Percentiles rank a stretch among this genome's conserved stretches.
These are phyloP conservation scores for Thymus quinquecostatus DNA, from an alignment of 257 asterid genomes.

Conservation along the genomic window DNA sequence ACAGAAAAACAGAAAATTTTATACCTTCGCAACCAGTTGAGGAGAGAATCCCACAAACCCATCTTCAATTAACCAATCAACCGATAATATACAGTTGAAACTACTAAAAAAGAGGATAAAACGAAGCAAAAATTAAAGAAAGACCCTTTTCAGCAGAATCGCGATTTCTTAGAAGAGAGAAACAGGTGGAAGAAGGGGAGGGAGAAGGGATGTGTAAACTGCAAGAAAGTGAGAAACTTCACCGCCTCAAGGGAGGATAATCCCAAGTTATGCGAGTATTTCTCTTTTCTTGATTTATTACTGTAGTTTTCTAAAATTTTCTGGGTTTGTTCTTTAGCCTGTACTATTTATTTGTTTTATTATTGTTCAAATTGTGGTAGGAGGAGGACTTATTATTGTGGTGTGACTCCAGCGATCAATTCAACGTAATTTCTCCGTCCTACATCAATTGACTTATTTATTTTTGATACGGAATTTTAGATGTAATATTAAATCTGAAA, in stretches of 20 bases:
- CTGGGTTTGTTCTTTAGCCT: background rate
- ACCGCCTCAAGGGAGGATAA: constrained; percentile 35
- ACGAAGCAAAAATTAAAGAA: background rate
- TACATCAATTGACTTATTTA: too few species aligned
- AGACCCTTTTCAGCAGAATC: constrained; percentile 9
- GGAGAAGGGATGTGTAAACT: constrained; percentile 19
- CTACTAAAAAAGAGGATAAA: constrained; percentile 1
- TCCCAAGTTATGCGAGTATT: background rate
- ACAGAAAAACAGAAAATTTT: too few species aligned
- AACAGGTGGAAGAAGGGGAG: constrained; percentile 18
- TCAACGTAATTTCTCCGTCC: background rate
- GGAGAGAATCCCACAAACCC: constrained; percentile 85
- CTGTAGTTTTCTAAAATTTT: background rate
- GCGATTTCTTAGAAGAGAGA: constrained; percentile 30
- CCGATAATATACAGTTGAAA: constrained; percentile 3
- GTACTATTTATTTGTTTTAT: background rate
- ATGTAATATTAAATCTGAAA: too few species aligned
- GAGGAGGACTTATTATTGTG: background rate
- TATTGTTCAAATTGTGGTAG: background rate
- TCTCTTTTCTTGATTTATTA: background rate
- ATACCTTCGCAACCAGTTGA: constrained; percentile 89
- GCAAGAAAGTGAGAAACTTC: constrained; percentile 26
- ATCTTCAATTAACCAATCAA: constrained; percentile 35
- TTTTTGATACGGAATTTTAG: too few species aligned
- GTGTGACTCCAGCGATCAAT: background rate